Conservation (phyloP, 257 asterid genomes). For the Ligustrum vulgare region DNA sequence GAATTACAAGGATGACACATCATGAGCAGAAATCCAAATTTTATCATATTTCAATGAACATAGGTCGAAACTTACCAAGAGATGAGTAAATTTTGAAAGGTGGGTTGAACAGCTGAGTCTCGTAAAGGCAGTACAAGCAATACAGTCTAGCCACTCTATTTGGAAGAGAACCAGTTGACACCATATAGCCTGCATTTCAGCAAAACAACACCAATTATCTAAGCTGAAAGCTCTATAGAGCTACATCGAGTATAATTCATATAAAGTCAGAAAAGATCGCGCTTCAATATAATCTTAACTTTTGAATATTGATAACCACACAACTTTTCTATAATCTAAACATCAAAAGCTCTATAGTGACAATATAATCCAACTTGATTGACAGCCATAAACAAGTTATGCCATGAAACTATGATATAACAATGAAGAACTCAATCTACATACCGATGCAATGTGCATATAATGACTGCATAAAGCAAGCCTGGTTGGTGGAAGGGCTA, state of each 20-base stretch:
- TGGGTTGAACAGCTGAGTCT: slow-evolving; percentile 84
- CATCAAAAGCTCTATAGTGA: background rate
- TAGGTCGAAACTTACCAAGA: slow-evolving; percentile 43
- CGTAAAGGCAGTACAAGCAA: slow-evolving; percentile 74
- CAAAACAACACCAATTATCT: background rate
- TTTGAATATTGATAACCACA: background rate
- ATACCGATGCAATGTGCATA: slow-evolving; percentile 72
- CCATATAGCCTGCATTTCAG: slow-evolving; percentile 56
- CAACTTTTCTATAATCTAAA: background rate
- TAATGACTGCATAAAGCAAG: slow-evolving; percentile 84
- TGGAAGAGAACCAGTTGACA: slow-evolving; percentile 50
- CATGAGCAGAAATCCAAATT: background rate
- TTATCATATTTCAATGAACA: slow-evolving; percentile 6
- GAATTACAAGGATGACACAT: background rate
- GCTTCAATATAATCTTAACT: background rate
- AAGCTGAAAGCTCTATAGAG: background rate
- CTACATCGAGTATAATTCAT: background rate
- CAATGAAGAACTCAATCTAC: slow-evolving; percentile 14
- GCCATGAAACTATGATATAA: slow-evolving; percentile 27
- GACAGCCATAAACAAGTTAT: slow-evolving; percentile 12
- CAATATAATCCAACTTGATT: background rate
- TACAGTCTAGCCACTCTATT: slow-evolving; percentile 76
- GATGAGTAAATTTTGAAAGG: slow-evolving; percentile 74
- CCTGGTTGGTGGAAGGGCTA: slow-evolving; percentile 74
- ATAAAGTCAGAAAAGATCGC: background rate